Percentiles rank a stretch among this genome's conserved stretches.
Evolutionary conservation across 2,329 filamentous ascomycete genomes (phyloP).

Genomic region (Calonectria leucothoes): DNA sequence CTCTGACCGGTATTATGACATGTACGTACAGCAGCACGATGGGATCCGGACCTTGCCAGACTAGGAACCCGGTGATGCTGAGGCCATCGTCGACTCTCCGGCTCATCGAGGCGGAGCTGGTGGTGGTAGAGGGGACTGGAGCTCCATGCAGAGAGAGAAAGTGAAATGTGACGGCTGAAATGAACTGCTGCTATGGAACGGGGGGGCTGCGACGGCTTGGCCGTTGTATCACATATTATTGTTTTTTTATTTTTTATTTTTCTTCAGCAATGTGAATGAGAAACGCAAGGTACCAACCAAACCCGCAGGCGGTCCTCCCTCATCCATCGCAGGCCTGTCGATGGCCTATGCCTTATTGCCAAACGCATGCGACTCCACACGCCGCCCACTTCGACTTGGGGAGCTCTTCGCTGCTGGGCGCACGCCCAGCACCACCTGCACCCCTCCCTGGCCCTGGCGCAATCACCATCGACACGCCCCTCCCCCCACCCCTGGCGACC

Average conservation of each 20-base stretch:
- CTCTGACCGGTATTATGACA: conserved; percentile 40
- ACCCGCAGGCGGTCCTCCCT: conserved; percentile 19
- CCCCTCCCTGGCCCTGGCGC: conserved; percentile 19
- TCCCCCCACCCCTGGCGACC: conserved; percentile 23
- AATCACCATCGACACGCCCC: conserved; percentile 24
- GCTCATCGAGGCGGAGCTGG: conserved; percentile 24
- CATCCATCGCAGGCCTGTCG: conserved; percentile 37
- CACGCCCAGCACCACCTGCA: conserved; percentile 18
- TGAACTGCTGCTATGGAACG: conserved; percentile 9
- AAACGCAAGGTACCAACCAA: conserved; percentile 34
- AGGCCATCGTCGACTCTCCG: conserved; percentile 31
- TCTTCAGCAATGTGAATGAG: conserved; percentile 27
- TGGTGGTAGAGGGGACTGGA: conserved; percentile 7
- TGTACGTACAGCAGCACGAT: conserved; percentile 18
- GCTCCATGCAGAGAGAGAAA: neutral
- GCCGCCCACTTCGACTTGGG: conserved; percentile 28
- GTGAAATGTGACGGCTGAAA: conserved; percentile 14
- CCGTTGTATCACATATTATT: conserved; percentile 24
- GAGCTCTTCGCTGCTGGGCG: neutral
- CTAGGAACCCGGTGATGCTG: conserved; percentile 25
- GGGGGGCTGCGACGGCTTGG: conserved; percentile 3
- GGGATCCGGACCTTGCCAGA: conserved; percentile 21
- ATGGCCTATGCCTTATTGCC: conserved; percentile 43
- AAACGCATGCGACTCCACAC: conserved; percentile 38
- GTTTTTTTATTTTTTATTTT: conserved; percentile 24